These are phyloP conservation scores for Penicillium tannophilum DNA, from an alignment of 495 filamentous ascomycete species.

Conservation along the genomic window DNA sequence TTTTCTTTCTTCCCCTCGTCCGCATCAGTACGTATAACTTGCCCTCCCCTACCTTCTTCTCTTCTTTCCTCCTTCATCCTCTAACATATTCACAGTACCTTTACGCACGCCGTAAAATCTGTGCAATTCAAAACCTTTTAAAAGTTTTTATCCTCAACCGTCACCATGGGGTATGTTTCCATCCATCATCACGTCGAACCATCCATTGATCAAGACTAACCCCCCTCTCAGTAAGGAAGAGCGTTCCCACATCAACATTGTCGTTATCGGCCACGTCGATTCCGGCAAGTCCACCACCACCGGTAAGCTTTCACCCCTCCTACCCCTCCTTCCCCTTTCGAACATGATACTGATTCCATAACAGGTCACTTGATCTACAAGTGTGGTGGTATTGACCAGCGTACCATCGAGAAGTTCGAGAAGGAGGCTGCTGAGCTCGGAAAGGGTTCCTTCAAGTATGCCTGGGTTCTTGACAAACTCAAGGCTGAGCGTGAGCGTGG, in stretches of 20 bases:
- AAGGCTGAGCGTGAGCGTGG: constrained; percentile 99
- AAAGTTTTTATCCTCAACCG: constrained; percentile 44
- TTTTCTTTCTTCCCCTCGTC: constrained; percentile 47
- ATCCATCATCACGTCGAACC: constrained; percentile 1
- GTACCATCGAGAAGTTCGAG: constrained; percentile 99
- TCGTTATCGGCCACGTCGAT: constrained; percentile 99
- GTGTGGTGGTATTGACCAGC: constrained; percentile 99
- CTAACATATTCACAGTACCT: constrained; percentile 52
- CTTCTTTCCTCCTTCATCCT: constrained; percentile 28
- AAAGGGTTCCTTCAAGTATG: constrained; percentile 99
- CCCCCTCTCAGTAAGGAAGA: constrained; percentile 69
- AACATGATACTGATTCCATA: constrained; percentile 78
- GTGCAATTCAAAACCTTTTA: constrained; percentile 45
- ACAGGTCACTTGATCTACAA: constrained; percentile 99
- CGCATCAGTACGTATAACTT: constrained; percentile 54
- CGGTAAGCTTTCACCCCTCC: constrained; percentile 49
- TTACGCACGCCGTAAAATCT: constrained; percentile 58
- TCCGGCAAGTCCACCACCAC: constrained; percentile 99
- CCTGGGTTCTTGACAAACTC: constrained; percentile 99
- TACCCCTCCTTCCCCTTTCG: constrained; percentile 12
- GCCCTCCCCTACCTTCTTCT: constrained; percentile 28
- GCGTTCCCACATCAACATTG: constrained; percentile 91
- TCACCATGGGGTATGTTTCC: constrained; percentile 55
- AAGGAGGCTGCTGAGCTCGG: constrained; percentile 99
- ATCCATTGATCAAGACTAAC: constrained; percentile 18